Evolutionary conservation across 352 stramenopile species (phyloP).

Genomic region (Saprolegnia parasitica): DNA sequence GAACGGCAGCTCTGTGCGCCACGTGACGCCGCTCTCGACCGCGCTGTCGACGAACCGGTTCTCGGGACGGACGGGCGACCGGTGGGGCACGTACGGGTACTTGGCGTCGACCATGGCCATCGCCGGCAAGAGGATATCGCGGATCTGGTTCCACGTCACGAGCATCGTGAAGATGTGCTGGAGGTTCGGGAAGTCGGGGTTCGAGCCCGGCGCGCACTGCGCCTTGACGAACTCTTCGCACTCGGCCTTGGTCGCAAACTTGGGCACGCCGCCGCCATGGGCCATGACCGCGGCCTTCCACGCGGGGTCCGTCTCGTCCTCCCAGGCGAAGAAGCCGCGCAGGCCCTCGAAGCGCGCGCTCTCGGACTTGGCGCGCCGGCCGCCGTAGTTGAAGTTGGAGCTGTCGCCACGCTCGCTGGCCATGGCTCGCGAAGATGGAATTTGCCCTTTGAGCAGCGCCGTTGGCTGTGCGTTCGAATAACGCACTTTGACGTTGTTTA

Average conservation of each 20-base stretch:
- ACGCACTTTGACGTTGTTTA: too few species aligned
- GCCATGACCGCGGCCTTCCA: conserved; percentile 67
- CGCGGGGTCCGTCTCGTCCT: conserved; percentile 81
- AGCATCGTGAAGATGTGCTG: conserved; percentile 91
- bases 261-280: conserved; percentile 70
- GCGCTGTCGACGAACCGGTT: conserved; percentile 65
- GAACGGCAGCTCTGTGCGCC: conserved; percentile 91
- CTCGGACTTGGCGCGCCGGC: background rate
- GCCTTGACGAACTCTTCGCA: conserved; percentile 84
- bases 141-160: conserved; percentile 84
- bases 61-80: conserved; percentile 35
- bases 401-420: background rate
- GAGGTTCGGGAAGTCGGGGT: conserved; percentile 86
- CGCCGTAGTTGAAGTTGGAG: conserved; percentile 17
- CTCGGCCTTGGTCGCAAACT: conserved; percentile 84
- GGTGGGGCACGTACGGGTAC: conserved; percentile 43
- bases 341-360: conserved; percentile 29
- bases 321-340: conserved; percentile 80
- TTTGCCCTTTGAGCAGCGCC: too few species aligned
- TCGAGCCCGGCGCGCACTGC: conserved; percentile 83
- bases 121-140: conserved; percentile 65
- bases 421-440: too few species aligned
- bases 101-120: conserved; percentile 71
- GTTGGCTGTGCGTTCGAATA: too few species aligned
- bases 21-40: conserved; percentile 57